Base-by-base conservation (phyloP, 805 yeast genomes). In the Pichia nakasei region DNA sequence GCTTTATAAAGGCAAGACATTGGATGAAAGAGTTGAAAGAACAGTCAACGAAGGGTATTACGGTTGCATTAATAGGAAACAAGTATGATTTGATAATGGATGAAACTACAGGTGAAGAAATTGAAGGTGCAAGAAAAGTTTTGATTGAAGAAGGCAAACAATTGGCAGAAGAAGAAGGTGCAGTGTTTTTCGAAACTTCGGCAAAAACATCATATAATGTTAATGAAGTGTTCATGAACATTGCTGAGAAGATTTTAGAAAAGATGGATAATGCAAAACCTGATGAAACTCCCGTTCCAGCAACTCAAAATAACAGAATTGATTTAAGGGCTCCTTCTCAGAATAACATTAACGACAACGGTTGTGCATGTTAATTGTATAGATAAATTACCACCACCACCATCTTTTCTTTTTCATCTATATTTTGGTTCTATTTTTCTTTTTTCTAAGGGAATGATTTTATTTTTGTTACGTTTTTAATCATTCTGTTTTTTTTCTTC, bases 1-100 rank as follows among this genome's bases (percentile, higher is more conserved):
- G 95, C 21, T 91, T 91, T 56, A 82, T 88, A 55, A 88, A 91
- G 64, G 97, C 97, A 8, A 83, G 97, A 56, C 97, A 91, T 66
- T 91, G 98, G 98, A 96, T 91, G 44, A 85, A 85, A 58, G 97
- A 91, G 62, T 74, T 91, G 53, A 95, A 87, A 59, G 95, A 89
- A 53, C 97, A 89, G 65, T 97, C 97, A 18, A 73, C 85, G n/a
- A 85, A 85, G 51, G 89, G 83, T 50, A 91, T 91, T 41, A 78
- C 87, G 46, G 88, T 91, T 62, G 97, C 97, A 3, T 71, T 91
- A 33, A 96, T 89, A 24, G 98, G 96, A 33, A 91, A 89, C 69
- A 91, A 91, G 67, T 75, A 78, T 47, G 98, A 91, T 64, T 68
- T 91, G 49, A 76, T 81, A 13, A 80, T 78, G 44, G 69, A 58